Evolutionary conservation across 2,329 filamentous ascomycete species (phyloP).

Genomic region (Cylindrodendrum hubeiense): DNA sequence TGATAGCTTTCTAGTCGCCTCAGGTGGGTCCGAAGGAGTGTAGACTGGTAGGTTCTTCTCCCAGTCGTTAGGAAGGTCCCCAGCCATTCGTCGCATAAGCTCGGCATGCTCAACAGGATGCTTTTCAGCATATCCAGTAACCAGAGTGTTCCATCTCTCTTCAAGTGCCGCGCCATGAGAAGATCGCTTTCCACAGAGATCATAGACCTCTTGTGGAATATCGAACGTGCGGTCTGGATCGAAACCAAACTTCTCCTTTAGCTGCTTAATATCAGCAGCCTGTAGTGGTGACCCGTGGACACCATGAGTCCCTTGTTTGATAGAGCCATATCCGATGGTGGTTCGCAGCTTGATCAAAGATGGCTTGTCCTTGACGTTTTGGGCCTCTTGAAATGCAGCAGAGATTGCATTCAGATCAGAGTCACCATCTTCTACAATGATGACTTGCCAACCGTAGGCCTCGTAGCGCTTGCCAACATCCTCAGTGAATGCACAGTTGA

Average conservation of each 20-base stretch:
- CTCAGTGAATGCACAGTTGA: constrained; percentile 73
- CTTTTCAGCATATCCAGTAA: constrained; percentile 86
- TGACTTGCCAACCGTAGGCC: constrained; percentile 72
- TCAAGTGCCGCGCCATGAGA: constrained; percentile 89
- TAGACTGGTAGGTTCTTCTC: constrained; percentile 93
- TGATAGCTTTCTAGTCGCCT: constrained; percentile 95
- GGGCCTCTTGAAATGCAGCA: constrained; percentile 85
- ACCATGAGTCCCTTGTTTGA: constrained; percentile 91
- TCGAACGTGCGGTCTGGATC: constrained; percentile 93
- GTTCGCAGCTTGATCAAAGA: constrained; percentile 96
- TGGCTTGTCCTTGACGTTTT: constrained; percentile 94
- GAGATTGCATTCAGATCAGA: constrained; percentile 89
- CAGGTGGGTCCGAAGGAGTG: constrained; percentile 84
- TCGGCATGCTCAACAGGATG: constrained; percentile 85
- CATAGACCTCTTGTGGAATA: constrained; percentile 95
- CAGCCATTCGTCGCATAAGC: constrained; percentile 81
- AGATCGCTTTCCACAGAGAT: constrained; percentile 87
- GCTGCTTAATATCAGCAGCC: constrained; percentile 90
- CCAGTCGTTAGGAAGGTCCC: constrained; percentile 95
- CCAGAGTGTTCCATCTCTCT: constrained; percentile 94
- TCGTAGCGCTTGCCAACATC: constrained; percentile 96
- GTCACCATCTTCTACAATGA: constrained; percentile 89
- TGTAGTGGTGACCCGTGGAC: constrained; percentile 98
- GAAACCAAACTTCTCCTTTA: constrained; percentile 97
- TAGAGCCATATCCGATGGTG: constrained; percentile 96